Base-by-base conservation (phyloP, 306 rosid species). In the Inga laurina region DNA sequence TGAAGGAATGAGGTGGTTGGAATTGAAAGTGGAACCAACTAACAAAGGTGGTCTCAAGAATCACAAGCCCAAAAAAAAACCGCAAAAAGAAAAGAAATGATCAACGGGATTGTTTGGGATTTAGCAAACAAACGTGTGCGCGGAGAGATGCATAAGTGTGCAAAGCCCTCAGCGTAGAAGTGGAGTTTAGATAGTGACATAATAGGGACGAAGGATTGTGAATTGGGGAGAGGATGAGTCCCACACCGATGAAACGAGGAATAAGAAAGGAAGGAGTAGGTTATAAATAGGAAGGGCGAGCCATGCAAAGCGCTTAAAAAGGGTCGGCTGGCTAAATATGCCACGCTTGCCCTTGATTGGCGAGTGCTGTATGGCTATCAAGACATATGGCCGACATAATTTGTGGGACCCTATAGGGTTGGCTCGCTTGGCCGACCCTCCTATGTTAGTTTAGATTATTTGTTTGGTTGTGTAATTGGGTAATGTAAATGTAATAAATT, bases 301-400 rank as follows among this genome's bases (percentile, higher is more conserved):
- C 0, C 0, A 0, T 0, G 0, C 0, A 0, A 0, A 0, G 0
- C 0, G 0, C 0, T 68, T 86, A 91, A 91, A 85, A 91, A 94
- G 98, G 95, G 97, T 91, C 94, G 84, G 94, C 85, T 89, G 97
- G 97, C 97, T 90, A 91, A 90, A 10, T 95, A 81, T 93, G 98
- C 97, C 94, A 64, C 88, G 77, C 93, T 90, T 79, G 57, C 83
- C 88, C 87, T 43, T 0, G 83, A 0, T 0, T 1, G 93, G 92
- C 43, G 90, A 52, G 94, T 88, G 93, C 94, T 89, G 92, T 89
- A 93, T 91, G 97, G 94, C 85, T 49, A 91, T 91, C 97, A 87
- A 92, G 96, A 90, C 96, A 87, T 92, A 92, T 92, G 98, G 97
- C 97, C 84, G 93, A 88, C 97, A 51, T 82, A 86, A 91, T 92